Conservation (phyloP, 1,284 basidiomycete species). For the Rhizoctonia solani region DNA sequence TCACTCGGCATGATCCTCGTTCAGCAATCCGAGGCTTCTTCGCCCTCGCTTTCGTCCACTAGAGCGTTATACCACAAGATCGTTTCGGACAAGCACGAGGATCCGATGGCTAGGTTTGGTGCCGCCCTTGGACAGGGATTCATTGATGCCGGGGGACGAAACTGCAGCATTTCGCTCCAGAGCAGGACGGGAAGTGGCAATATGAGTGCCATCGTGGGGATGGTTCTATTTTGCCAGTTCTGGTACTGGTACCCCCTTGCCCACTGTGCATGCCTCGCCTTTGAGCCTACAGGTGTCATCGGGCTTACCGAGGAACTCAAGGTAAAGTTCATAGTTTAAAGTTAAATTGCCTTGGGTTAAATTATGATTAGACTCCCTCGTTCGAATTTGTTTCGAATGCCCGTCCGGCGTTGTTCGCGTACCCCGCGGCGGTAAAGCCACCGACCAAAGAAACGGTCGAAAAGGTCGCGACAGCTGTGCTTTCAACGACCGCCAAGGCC, state of each 20-base stretch:
- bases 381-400: constrained; percentile 90
- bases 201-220: constrained; percentile 91
- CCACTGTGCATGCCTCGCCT: constrained; percentile 89
- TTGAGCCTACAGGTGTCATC: constrained; percentile 92
- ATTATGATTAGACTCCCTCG: constrained; percentile 69
- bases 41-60: constrained; percentile 76
- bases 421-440: constrained; percentile 80
- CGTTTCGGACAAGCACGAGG: constrained; percentile 92
- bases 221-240: constrained; percentile 95
- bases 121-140: constrained; percentile 93
- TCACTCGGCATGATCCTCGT: constrained; percentile 95
- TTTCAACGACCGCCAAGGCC: constrained; percentile 93
- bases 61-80: constrained; percentile 87
- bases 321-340: constrained; percentile 50
- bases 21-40: constrained; percentile 88
- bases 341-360: constrained; percentile 5
- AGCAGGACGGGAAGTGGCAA: constrained; percentile 89
- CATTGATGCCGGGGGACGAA: constrained; percentile 94
- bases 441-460: constrained; percentile 88
- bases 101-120: constrained; percentile 96
- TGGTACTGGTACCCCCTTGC: constrained; percentile 99
- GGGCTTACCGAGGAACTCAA: constrained; percentile 83
- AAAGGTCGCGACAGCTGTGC: constrained; percentile 88
- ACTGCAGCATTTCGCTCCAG: constrained; percentile 90
- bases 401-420: constrained; percentile 85